Base-by-base conservation (phyloP, 2,329 filamentous ascomycete genomes). In the Sarocladiaceae sp. region DNA sequence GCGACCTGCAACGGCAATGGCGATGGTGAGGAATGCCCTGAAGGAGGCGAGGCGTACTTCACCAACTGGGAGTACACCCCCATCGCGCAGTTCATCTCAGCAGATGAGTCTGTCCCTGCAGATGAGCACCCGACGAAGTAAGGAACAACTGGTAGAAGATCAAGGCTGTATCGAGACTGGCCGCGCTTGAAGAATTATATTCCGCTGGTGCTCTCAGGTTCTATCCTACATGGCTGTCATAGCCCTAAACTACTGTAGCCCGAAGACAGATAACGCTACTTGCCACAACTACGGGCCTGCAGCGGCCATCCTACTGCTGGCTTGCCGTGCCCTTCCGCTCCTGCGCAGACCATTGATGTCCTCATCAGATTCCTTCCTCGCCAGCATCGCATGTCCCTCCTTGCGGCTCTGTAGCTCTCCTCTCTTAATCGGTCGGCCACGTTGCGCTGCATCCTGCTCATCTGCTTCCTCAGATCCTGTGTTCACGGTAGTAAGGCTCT, bases 311-410 rank as follows among this genome's bases (percentile, higher is more conserved):
- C 53, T 63, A 54, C 63, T 66, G 59, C 67, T 71, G 22, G 64
- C 59, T 50, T 63, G 64, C 42, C 68, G 62, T 28, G 62, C 54
- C 36, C 70, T 61, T 33, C 68, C 66, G 31, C 69, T 72, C 47
- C 70, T 60, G 25, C 70, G 61, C 23, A 64, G 53, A 11, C 54
- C 52, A 2, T 53, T 56, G 8, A 31, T 26, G 22, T 66, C 62
- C 36, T 62, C 57, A 20, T 59, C 58, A 35, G 35, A 15, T 40
- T 50, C 5, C 25, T 55, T 51, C 8, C 31, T 46, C 44, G 40
- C 20, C 11, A 42, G 37, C 2, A 46, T 1, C 15, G 47, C 17
- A 36, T 50, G 36, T 28, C 42, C 48, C 33, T 54, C 22, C 20
- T 42, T 39, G 52, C 31, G 22, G 36, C 47, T 47, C 47, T 51